These are phyloP conservation scores for Fusarium nodosum DNA, from an alignment of 2,329 filamentous ascomycete genomes.

Conservation along the genomic window DNA sequence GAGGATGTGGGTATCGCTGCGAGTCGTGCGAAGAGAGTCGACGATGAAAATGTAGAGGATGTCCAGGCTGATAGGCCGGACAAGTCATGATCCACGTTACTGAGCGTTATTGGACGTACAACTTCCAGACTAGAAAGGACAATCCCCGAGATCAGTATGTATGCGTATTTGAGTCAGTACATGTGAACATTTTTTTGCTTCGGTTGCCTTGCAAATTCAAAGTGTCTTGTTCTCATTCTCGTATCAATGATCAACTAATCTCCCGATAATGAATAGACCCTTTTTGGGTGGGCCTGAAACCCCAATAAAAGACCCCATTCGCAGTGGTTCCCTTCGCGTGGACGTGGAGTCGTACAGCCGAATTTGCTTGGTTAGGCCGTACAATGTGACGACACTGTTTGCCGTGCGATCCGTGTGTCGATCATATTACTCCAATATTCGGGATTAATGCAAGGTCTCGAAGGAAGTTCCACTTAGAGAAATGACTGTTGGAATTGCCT, in stretches of 20 bases:
- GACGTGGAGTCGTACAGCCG: background rate
- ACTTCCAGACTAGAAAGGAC: background rate
- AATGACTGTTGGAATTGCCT: background rate
- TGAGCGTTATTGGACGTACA: background rate
- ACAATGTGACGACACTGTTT: conserved; percentile 6
- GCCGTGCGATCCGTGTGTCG: conserved; percentile 25
- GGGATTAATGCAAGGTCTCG: conserved; percentile 18
- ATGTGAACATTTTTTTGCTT: background rate
- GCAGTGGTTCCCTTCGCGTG: background rate
- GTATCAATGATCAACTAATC: background rate
- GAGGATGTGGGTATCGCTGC: conserved; percentile 35
- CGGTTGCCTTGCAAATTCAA: background rate
- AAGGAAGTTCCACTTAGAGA: background rate
- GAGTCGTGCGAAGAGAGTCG: conserved; percentile 14
- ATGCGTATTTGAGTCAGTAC: background rate
- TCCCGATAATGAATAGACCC: background rate
- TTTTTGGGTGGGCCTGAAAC: background rate
- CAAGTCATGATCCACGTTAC: background rate
- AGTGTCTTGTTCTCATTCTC: background rate
- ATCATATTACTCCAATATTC: conserved; percentile 4
- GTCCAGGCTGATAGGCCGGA: background rate
- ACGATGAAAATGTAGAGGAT: conserved; percentile 34
- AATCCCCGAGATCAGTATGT: no score
- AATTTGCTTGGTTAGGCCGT: background rate
- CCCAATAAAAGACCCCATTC: background rate